These are phyloP conservation scores for Botryotinia globosa DNA, from an alignment of 2,329 filamentous ascomycete species.

Conservation along the genomic window DNA sequence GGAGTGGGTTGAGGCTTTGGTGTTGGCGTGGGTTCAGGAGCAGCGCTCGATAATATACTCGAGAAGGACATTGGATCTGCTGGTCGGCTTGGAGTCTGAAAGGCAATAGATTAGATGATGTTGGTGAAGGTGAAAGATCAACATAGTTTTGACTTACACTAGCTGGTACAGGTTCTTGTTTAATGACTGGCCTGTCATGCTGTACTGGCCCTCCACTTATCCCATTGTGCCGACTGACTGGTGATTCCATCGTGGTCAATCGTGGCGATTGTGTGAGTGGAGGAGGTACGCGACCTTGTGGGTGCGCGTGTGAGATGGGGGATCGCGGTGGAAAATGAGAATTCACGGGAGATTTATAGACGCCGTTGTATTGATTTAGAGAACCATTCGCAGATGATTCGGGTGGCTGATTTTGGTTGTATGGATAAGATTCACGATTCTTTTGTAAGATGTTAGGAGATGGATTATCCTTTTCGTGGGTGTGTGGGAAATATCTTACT, in stretches of 20 bases:
- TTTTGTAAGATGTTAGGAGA: slow-evolving; percentile 31
- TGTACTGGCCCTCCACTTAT: slow-evolving; percentile 29
- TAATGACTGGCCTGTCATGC: slow-evolving; percentile 31
- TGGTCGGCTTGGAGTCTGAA: slow-evolving; percentile 67
- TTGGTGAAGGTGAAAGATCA: not conserved
- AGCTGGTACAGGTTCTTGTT: slow-evolving; percentile 30
- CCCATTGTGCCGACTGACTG: slow-evolving; percentile 46
- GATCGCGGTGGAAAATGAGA: slow-evolving; percentile 49
- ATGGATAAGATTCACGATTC: slow-evolving; percentile 52
- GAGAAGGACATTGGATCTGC: slow-evolving; percentile 94
- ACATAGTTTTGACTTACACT: slow-evolving; percentile 29
- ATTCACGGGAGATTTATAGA: slow-evolving; percentile 49
- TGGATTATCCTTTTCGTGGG: not conserved
- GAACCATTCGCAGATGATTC: slow-evolving; percentile 41
- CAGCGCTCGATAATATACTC: slow-evolving; percentile 82
- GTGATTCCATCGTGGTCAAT: slow-evolving; percentile 46
- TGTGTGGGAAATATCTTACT: slow-evolving; percentile 30
- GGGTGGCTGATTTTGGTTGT: slow-evolving; percentile 38
- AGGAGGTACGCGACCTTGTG: slow-evolving; percentile 33
- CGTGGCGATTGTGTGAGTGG: slow-evolving; percentile 36
- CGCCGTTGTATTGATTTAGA: slow-evolving; percentile 50
- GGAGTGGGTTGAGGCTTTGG: slow-evolving; percentile 37
- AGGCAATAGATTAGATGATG: slow-evolving; percentile 22
- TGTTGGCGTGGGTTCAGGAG: slow-evolving; percentile 59
- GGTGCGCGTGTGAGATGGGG: slow-evolving; percentile 49